Base-by-base conservation (phyloP, 495 filamentous ascomycete genomes). In the Cetradonia linearis region DNA sequence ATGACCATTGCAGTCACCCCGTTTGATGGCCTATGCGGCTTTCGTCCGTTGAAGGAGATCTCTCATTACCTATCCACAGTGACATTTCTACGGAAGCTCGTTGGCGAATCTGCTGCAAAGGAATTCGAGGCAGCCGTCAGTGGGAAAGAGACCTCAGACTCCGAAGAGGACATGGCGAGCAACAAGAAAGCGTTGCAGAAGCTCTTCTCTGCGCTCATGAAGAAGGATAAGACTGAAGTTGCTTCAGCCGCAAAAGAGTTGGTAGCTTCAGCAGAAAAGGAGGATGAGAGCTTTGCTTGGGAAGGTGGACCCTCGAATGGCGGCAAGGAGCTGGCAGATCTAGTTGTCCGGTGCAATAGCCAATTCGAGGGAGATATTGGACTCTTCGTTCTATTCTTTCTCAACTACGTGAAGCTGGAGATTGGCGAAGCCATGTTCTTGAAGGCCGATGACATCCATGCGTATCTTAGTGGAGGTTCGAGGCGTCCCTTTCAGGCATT, bases 1-100 rank as follows among this genome's bases (percentile, higher is more conserved):
- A 98, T 98, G 93, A 87, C 92, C 58, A 95, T 98, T 68, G 93
- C 93, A 57, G 84, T 98, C 69, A 96, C 93, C 2, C 85, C 87
- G 3, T 98, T 98, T 63, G 93, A 96, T 68, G 93, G 93, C 8
- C 78, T 98, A 31, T 98, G 93, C 67, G 92, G 93, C 18, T 98
- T 98, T 77, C 83, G 93, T 18, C 93, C 93, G 0, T 73, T 97
- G 13, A 77, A 69, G 27, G 89, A 99, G 72, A 92, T 96, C 53
- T 76, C 83, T 3, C 88, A 94, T 70, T 96, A 97, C 71, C 78
- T 99, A 11, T 73, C 82, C 20, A 81, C 81, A 1, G 79, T 95
- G 5, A 78, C 85, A 13, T 78, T 86, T 13, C 75, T 99, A 30
- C 86, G 86, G 46, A 77, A 81, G 23, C 77, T 99, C 0, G 81